phyloP scores from a whole-genome alignment of 371 early-diverging fungal species.

The Umbelopsis sp. region DNA sequence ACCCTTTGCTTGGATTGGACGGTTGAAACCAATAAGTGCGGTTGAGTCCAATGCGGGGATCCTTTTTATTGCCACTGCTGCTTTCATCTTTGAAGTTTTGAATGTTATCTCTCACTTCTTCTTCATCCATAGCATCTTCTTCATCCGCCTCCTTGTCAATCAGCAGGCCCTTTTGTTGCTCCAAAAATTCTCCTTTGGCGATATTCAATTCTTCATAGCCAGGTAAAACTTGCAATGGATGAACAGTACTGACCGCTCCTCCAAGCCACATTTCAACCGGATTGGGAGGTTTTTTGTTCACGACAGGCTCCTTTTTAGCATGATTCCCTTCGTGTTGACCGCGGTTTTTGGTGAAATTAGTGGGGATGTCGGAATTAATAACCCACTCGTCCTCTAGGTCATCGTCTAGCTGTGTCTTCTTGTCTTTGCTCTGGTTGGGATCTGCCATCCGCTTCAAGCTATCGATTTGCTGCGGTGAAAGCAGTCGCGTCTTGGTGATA shows the following conservation, averaged over 20 bases:
- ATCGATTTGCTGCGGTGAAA: slow-evolving; percentile 45
- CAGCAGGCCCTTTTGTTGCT: slow-evolving; percentile 35
- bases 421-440: slow-evolving; percentile 33
- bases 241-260: slow-evolving; percentile 45
- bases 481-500: slow-evolving; percentile 34
- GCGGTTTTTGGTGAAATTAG: not conserved
- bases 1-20: not conserved
- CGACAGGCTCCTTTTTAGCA: slow-evolving; percentile 26
- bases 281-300: slow-evolving; percentile 27
- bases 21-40: not conserved
- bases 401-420: slow-evolving; percentile 20
- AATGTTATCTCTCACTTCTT: slow-evolving; percentile 49
- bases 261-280: slow-evolving; percentile 49
- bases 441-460: slow-evolving; percentile 40
- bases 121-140: slow-evolving; percentile 56
- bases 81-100: slow-evolving; percentile 48
- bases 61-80: not conserved
- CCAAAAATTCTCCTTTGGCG: slow-evolving; percentile 33
- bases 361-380: slow-evolving; percentile 28
- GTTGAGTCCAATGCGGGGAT: not conserved
- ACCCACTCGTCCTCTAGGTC: slow-evolving; percentile 46
- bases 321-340: slow-evolving; percentile 33
- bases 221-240: not conserved
- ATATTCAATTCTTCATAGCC: slow-evolving; percentile 22
- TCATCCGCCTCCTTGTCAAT: slow-evolving; percentile 48